Base-by-base conservation (phyloP, 306 rosid genomes). In the Fragaria vesca region DNA sequence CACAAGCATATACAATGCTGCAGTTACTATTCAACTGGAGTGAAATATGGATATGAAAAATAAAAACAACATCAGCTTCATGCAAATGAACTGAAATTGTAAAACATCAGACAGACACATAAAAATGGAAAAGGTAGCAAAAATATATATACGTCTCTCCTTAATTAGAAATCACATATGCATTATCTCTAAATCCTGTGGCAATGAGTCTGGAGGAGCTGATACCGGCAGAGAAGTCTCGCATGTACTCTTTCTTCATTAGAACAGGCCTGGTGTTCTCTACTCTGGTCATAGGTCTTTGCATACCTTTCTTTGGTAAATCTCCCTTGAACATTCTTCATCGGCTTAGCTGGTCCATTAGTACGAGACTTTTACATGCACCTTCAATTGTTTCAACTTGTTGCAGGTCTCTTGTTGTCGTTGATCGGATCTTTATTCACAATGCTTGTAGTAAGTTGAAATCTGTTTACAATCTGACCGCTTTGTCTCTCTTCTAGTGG, bases 161-260 rank as follows among this genome's bases (percentile, higher is more conserved):
- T 94, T 92, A 92, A 88, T 18, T 66, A 77, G 90, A 71, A 43
- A 79, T 55, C 82, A 94, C 98, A 66, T 94, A 86, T 93, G 99
- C 99, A 26, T 87, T 96, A 85, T 93, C 99, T 43, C 88, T 96
- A 71, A 86, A 97, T 73, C 99, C 99, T 1, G 97, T 93, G 34
- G 99, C 97, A 61, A 87, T 96, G 97, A 83, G 99, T 86, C 87
- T 95, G 47, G 99, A 96, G 85, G 99, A 96, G 87, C 76, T 96
- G 89, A 86, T 96, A 75, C 98, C 98, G 20, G 74, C 99, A 79
- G 81, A 85, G 78, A 96, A 87, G 82, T 87, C 93, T 76, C 86
- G 80, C 42, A 55, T 91, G 28, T 89, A 88, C 79, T 21, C 93
- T 77, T 78, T 96, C 66, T 72, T 88, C 71, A 96, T 96, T 78